Evolutionary conservation across 1,284 basidiomycete genomes (phyloP).

Genomic region (Papiliotrema fonsecae): DNA sequence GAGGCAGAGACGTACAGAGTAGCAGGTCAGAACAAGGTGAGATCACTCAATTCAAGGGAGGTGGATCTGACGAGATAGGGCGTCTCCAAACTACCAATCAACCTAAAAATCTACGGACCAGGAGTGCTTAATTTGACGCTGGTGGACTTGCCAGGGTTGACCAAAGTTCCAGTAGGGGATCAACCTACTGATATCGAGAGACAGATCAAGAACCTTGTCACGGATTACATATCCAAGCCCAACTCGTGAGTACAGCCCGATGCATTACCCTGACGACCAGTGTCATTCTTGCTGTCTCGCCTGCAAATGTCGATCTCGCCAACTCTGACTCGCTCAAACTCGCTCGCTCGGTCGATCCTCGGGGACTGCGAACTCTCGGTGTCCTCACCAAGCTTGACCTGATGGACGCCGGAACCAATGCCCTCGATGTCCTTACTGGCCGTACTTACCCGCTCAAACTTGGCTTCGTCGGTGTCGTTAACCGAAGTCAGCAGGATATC

Average conservation of each 20-base stretch:
- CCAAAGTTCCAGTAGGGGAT: constrained; percentile 77
- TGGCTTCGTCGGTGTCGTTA: constrained; percentile 96
- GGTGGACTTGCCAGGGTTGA: constrained; percentile 92
- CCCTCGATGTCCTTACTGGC: constrained; percentile 90
- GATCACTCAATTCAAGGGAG: constrained; percentile 1
- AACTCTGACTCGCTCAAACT: constrained; percentile 98
- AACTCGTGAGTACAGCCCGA: constrained; percentile 64
- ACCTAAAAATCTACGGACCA: constrained; percentile 89
- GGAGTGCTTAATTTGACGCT: constrained; percentile 92
- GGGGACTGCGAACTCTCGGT: constrained; percentile 91
- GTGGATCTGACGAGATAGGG: constrained; percentile 51
- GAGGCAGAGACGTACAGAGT: constrained; percentile 97
- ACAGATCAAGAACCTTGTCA: constrained; percentile 88
- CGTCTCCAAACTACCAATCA: constrained; percentile 91
- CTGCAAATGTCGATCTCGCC: constrained; percentile 96
- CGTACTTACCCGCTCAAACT: constrained; percentile 96
- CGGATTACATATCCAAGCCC: constrained; percentile 94
- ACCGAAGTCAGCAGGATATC: constrained; percentile 97
- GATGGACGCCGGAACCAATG: constrained; percentile 98
- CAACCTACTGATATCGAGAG: constrained; percentile 84
- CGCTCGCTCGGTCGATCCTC: constrained; percentile 89
- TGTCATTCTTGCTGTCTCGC: constrained; percentile 92
- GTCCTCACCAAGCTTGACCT: constrained; percentile 96
- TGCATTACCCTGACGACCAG: not conserved
- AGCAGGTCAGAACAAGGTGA: constrained; percentile 89